A percentile compares a stretch with the other conserved stretches of the same genome.
These are phyloP conservation scores for Chionographis japonica DNA, from an alignment of 106 monocot species.

Conservation along the genomic window DNA sequence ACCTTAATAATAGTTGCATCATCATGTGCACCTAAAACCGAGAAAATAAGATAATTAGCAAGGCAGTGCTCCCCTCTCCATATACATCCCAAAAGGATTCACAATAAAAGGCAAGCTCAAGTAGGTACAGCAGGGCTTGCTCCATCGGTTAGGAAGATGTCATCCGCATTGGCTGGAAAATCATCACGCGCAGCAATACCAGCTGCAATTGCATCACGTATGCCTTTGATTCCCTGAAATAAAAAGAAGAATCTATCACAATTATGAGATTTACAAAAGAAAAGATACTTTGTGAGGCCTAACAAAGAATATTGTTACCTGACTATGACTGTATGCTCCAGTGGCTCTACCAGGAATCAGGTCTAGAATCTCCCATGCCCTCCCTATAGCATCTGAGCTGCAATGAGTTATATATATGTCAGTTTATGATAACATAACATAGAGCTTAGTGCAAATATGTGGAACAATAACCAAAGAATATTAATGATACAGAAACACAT, in stretches of 20 bases:
- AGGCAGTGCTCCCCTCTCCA: background rate
- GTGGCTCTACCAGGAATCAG: conserved; percentile 84
- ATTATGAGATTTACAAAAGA: background rate
- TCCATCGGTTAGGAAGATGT: conserved; percentile 94
- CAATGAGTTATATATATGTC: conserved; percentile 6
- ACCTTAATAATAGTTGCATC: conserved; percentile 89
- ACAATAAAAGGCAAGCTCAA: background rate
- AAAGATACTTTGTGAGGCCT: background rate
- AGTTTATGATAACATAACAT: background rate
- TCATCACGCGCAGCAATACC: conserved; percentile 89
- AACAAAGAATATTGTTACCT: conserved; percentile 30
- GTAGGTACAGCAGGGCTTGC: conserved; percentile 81
- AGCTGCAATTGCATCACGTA: conserved; percentile 89
- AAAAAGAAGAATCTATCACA: background rate
- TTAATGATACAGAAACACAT: too few relatives aligned
- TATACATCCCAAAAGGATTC: background rate
- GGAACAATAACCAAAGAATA: too few relatives aligned
- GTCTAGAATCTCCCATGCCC: conserved; percentile 70
- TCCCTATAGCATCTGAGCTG: conserved; percentile 78
- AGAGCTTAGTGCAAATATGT: too few relatives aligned
- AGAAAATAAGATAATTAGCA: background rate
- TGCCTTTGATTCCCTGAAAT: conserved; percentile 83
- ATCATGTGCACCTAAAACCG: conserved; percentile 86
- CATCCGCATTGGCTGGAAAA: conserved; percentile 83
- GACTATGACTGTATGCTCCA: conserved; percentile 97